A percentile compares a stretch with the other conserved stretches of the same genome.
These are phyloP conservation scores for Beauveria brongniartii DNA, from an alignment of 2,329 filamentous ascomycete species.

Conservation along the genomic window DNA sequence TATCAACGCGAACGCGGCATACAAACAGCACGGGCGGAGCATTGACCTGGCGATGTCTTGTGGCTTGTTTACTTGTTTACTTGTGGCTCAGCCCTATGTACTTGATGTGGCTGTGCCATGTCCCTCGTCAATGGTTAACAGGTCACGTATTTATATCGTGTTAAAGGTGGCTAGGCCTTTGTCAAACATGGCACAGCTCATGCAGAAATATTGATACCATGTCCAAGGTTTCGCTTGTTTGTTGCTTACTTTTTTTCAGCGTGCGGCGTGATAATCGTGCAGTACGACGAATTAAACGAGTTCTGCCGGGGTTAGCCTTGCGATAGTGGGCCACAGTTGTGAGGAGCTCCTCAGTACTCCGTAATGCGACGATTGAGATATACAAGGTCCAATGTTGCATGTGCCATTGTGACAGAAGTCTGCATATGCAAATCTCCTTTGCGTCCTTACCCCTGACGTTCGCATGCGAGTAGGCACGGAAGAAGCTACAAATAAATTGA, in stretches of 20 bases:
- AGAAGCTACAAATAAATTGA: background rate
- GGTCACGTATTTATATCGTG: background rate
- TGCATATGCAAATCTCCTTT: conserved; percentile 9
- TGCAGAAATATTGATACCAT: background rate
- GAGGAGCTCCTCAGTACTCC: background rate
- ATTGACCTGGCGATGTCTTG: background rate
- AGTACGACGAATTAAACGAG: no score
- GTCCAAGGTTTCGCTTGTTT: no score
- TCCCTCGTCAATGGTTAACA: background rate
- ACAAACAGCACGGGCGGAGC: background rate
- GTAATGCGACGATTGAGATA: background rate
- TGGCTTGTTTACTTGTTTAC: background rate
- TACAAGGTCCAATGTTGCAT: background rate
- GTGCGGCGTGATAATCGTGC: no score
- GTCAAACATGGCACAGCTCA: no score
- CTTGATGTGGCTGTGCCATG: background rate
- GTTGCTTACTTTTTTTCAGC: no score
- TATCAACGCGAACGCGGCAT: background rate
- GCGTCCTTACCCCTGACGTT: background rate
- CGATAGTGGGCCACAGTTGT: background rate
- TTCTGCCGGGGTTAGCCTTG: no score
- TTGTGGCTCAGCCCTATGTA: background rate
- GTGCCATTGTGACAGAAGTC: background rate
- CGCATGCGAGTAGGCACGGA: background rate
- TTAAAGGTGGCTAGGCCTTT: background rate